Percentiles rank a stretch among this genome's conserved stretches.
Conservation (phyloP, 306 rosid species). For the Gastrolobium bilobum region DNA sequence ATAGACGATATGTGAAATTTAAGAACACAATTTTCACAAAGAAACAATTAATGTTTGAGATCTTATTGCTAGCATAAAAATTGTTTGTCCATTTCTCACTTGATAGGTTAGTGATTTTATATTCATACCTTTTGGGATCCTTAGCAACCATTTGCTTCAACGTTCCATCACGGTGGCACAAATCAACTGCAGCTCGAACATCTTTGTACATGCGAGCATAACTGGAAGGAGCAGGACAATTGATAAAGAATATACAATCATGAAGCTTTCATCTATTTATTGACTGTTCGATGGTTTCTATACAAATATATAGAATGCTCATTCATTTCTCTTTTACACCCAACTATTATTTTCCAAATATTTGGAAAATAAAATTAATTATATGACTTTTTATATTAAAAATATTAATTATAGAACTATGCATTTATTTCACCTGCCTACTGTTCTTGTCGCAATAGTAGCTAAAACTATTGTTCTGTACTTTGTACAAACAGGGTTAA, state of each 20-base stretch:
- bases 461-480: not conserved
- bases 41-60: slow-evolving; percentile 19
- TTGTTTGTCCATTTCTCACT: slow-evolving; percentile 31
- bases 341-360: slow-evolving; percentile 17
- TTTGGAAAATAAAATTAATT: not conserved
- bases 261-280: slow-evolving; percentile 28
- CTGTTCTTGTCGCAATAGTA: slow-evolving; percentile 4
- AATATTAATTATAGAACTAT: not conserved
- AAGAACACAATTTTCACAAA: slow-evolving; percentile 27
- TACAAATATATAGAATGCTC: slow-evolving; percentile 23
- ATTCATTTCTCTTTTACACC: slow-evolving; percentile 17
- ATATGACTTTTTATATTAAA: not conserved
- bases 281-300: slow-evolving; percentile 13
- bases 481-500: not conserved
- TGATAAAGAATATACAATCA: slow-evolving; percentile 17
- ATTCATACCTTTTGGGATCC: slow-evolving; percentile 81
- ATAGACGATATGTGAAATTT: slow-evolving; percentile 34
- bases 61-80: slow-evolving; percentile 22
- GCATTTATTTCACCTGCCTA: slow-evolving; percentile 25
- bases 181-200: slow-evolving; percentile 98
- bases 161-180: slow-evolving; percentile 99
- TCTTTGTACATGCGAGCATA: slow-evolving; percentile 92
- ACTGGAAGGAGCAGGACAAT: slow-evolving; percentile 60
- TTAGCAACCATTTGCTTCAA: slow-evolving; percentile 96
- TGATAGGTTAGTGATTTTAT: slow-evolving; percentile 27